phyloP scores from a whole-genome alignment of 352 stramenopile genomes.

The Phytophthora colocasiae region DNA sequence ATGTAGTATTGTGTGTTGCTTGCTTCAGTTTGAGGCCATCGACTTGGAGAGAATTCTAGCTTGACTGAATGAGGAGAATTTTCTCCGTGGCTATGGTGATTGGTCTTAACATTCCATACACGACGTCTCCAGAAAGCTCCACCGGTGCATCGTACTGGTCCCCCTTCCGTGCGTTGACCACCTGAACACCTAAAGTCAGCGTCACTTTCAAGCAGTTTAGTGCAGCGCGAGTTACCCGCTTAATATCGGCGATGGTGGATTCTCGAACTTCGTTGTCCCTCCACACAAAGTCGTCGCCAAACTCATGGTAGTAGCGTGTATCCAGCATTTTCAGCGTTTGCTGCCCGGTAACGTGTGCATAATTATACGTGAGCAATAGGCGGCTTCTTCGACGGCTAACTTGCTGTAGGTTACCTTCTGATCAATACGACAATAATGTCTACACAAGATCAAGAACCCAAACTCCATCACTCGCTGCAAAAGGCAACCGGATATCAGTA shows the following conservation, averaged over 20 bases:
- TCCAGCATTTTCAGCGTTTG: conserved; percentile 59
- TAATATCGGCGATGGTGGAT: conserved; percentile 42
- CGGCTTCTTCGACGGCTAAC: background rate
- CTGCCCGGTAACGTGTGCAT: background rate
- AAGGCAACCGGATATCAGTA: conserved; percentile 5
- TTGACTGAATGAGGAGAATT: conserved; percentile 30
- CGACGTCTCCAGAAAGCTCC: conserved; percentile 53
- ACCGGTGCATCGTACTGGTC: conserved; percentile 19
- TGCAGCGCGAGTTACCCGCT: conserved; percentile 32
- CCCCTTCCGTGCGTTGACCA: conserved; percentile 8
- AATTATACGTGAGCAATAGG: background rate
- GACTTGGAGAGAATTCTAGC: background rate
- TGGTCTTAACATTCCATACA: conserved; percentile 47
- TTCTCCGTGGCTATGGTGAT: conserved; percentile 49
- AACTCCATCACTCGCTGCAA: conserved; percentile 68
- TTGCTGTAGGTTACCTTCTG: conserved; percentile 45
- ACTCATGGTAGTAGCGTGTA: conserved; percentile 74
- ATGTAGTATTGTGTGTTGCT: too few species aligned
- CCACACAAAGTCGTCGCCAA: conserved; percentile 58
- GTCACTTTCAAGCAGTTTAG: too few species aligned
- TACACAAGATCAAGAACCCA: conserved; percentile 68
- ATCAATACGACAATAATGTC: conserved; percentile 70
- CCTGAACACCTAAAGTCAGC: conserved; percentile 12
- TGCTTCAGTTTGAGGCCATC: too few species aligned
- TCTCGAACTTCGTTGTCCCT: conserved; percentile 58